These are phyloP conservation scores for Aspergillus unguis DNA, from an alignment of 2,329 filamentous ascomycete species.

Conservation along the genomic window DNA sequence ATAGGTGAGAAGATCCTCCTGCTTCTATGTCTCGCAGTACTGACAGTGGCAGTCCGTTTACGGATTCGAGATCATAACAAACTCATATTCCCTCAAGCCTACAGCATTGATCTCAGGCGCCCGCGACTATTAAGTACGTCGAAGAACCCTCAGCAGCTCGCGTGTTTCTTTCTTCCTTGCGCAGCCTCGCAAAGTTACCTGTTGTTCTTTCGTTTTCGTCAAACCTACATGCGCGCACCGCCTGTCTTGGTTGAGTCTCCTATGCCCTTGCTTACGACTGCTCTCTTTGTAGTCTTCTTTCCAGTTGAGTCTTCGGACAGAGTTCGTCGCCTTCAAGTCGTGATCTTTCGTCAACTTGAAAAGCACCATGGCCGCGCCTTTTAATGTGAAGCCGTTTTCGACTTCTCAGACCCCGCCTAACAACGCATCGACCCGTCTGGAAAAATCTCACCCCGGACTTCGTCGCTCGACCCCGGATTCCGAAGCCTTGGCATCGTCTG, in stretches of 20 bases:
- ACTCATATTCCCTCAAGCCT: constrained; percentile 3
- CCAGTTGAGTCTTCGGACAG: not conserved
- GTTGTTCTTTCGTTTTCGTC: not conserved
- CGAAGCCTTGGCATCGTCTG: constrained; percentile 87
- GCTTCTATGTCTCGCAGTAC: not conserved
- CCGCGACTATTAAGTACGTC: too few species aligned
- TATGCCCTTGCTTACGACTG: not conserved
- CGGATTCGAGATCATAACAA: not conserved
- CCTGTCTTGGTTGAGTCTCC: not conserved
- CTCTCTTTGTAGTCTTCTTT: not conserved
- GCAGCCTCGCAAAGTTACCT: not conserved
- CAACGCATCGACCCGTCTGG: constrained; percentile 65
- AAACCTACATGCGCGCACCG: not conserved
- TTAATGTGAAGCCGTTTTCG: constrained; percentile 28
- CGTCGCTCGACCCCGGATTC: constrained; percentile 90
- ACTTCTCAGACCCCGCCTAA: constrained; percentile 48
- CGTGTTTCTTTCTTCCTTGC: not conserved
- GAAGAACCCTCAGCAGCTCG: not conserved
- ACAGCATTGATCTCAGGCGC: not conserved
- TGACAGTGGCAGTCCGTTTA: not conserved
- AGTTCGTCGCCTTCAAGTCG: constrained; percentile 8
- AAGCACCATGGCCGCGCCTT: constrained; percentile 42
- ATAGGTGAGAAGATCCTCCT: not conserved
- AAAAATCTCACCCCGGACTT: constrained; percentile 66
- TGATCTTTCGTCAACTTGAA: constrained; percentile 26